Base-by-base conservation (phyloP, 148 eudicot genomes). In the Selenicereus undatus region DNA sequence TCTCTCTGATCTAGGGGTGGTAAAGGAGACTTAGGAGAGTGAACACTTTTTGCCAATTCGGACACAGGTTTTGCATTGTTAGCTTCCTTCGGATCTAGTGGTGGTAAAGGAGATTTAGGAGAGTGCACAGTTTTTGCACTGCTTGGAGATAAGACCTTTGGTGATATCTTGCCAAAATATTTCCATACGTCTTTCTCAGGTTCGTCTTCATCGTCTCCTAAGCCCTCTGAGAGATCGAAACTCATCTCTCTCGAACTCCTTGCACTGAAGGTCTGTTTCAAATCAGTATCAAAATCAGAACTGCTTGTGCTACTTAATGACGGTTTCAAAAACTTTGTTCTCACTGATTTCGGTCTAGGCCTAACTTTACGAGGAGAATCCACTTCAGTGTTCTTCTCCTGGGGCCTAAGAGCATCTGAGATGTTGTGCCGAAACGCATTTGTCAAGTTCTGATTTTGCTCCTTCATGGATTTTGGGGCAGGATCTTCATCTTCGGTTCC, bases 301-400 rank as follows among this genome's bases (percentile, higher is more conserved):
- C 68, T 80, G 36, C 75, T 78, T 48, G 77, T 30, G 36, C 72
- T 80, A 48, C 79, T 84, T 8, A 74, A 56, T 72, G 88, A 83
- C 27, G 81, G 82, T 16, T 83, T 84, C 60, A 77, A 64, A 71
- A 74, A 85, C 72, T 86, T 86, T 32, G 86, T 91, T 83, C 97
- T 81, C n/a, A 92, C 92, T 32, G 98, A 92, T 88, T 81, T 90
- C 48, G 93, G 94, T 52, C 74, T 80, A 60, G 85, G 10, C 68
- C 26, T 73, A 58, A 52, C 79, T 35, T 83, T 82, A 11, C 78
- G 66, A 18, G 50, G 71, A 64, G 82, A 71, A 17, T 79, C 82
- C 56, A 76, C 84, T 36, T 78, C 66, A 3, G 58, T 30, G 50
- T 69, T 62, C 51, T 56, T 78, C 65, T 22, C 72, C 64, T 51